Evolutionary conservation across 2,329 filamentous ascomycete species (phyloP).

Genomic region (Triangularia setosa): DNA sequence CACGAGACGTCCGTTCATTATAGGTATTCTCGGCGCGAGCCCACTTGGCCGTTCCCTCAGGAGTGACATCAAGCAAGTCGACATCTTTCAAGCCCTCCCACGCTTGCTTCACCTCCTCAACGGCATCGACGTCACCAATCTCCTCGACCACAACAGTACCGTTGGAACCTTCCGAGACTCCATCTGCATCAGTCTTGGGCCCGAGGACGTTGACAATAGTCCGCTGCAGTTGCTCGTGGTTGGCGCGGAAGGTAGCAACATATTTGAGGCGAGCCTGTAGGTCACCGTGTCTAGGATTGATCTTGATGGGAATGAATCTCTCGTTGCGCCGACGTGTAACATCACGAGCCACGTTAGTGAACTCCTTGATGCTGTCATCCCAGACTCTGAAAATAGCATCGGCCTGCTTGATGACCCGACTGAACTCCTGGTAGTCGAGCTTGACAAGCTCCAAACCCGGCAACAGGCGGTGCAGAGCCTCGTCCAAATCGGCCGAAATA

Average conservation of each 20-base stretch:
- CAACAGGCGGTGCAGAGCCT: constrained; percentile 78
- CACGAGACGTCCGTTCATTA: constrained; percentile 92
- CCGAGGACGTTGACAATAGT: constrained; percentile 97
- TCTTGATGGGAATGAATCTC: constrained; percentile 98
- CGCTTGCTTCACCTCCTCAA: constrained; percentile 91
- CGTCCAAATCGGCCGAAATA: constrained; percentile 89
- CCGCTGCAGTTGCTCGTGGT: constrained; percentile 93
- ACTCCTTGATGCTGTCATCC: constrained; percentile 96
- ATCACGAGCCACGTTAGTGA: constrained; percentile 94
- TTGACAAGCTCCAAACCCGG: constrained; percentile 86
- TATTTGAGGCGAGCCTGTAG: constrained; percentile 90
- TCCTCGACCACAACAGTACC: constrained; percentile 78
- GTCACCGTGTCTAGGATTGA: constrained; percentile 79
- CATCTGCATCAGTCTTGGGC: constrained; percentile 59
- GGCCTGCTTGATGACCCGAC: constrained; percentile 75
- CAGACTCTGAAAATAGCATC: constrained; percentile 85
- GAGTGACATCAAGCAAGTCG: constrained; percentile 86
- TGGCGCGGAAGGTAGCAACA: constrained; percentile 89
- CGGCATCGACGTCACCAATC: constrained; percentile 94
- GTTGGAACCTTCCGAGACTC: constrained; percentile 51
- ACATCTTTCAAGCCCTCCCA: constrained; percentile 94
- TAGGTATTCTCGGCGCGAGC: constrained; percentile 92
- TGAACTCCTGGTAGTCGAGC: constrained; percentile 87
- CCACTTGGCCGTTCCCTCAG: constrained; percentile 87
- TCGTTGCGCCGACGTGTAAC: constrained; percentile 90